These are phyloP conservation scores for Botryotinia narcissicola DNA, from an alignment of 2,329 filamentous ascomycete genomes.

Conservation along the genomic window DNA sequence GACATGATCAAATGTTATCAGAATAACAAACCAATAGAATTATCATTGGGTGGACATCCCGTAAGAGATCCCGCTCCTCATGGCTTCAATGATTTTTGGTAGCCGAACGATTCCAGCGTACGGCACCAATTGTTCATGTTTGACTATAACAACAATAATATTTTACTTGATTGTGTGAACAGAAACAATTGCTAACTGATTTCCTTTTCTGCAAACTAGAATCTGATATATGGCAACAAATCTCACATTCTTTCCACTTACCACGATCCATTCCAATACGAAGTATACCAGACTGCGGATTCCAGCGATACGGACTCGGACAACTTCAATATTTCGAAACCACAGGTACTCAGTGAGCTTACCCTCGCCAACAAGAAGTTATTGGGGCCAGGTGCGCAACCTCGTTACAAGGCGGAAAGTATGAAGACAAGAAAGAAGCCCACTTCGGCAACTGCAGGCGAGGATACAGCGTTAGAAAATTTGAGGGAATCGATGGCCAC, in stretches of 20 bases:
- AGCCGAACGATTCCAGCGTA: background rate
- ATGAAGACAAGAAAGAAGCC: constrained; percentile 13
- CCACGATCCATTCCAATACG: constrained; percentile 49
- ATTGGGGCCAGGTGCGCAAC: background rate
- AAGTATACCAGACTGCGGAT: constrained; percentile 56
- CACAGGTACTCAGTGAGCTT: background rate
- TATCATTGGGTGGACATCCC: constrained; percentile 56
- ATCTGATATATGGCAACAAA: constrained; percentile 20
- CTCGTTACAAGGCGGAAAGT: constrained; percentile 8
- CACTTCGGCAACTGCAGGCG: constrained; percentile 41
- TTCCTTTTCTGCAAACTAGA: constrained; percentile 16
- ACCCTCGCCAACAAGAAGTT: constrained; percentile 19
- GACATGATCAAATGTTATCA: constrained; percentile 60
- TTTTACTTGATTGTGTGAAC: constrained; percentile 22
- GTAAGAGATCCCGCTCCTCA: constrained; percentile 47
- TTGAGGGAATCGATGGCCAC: constrained; percentile 48
- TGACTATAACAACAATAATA: constrained; percentile 8
- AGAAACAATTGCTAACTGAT: constrained; percentile 16
- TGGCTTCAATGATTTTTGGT: constrained; percentile 18
- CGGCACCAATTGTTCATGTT: background rate
- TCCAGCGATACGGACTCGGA: constrained; percentile 24
- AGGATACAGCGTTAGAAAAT: constrained; percentile 51
- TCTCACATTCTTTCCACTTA: constrained; percentile 36
- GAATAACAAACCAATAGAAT: constrained; percentile 54
- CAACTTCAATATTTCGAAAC: background rate